Evolutionary conservation across 2,329 filamentous ascomycete species (phyloP), one percentile per base, ranked within the genome.

Genomic region (Botrytis pseudocinerea): DNA sequence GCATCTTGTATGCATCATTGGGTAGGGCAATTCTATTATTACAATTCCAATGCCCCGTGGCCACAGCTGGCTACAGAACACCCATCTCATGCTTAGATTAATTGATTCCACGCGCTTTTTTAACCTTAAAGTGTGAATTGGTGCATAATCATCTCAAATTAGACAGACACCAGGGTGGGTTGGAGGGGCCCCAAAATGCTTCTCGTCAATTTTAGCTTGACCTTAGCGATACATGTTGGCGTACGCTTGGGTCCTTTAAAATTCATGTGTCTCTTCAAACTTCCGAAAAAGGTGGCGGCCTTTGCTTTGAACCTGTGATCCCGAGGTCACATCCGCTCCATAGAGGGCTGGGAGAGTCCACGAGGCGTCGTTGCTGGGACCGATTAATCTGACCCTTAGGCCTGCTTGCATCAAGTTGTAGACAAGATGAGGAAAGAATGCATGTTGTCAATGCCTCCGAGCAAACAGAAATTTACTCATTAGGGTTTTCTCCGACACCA

Each of bases 221-320:
- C 28, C 54, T 28, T 68, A 54, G 32, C 20, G 40, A 64, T 14
- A 20, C 28, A 40, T 22, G 7, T 54, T 28, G 65, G 18, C 54
- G 38, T 51, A 22, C 35, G 65, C 65, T 66, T 68, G 44, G 46
- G 51, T 66, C 64, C 46, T 38, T 57, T 4, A n/a, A 40, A 32
- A 42, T 68, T 16, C 48, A 57, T 68, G 35, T 57, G n/a, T 28
- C 25, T 25, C 64, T 66, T 35, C 40, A 32, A 28, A 28, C 22
- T 54, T 66, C 25, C 22, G 61, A 63, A 44, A 44, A 32, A 16
- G 35, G 40, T 63, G 40, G 40, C 2, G 61, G 61, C 1, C 8
- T 32, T 46, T 44, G 40, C 16, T 44, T 18, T 22, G n/a, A 64
- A 46, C 28, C 32, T 32, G 61, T 63, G n/a, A 63, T 20, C 32